Evolutionary conservation across 495 filamentous ascomycete genomes (phyloP), one percentile per base, ranked within the genome.

Genomic region (Neurospora sublineolata): DNA sequence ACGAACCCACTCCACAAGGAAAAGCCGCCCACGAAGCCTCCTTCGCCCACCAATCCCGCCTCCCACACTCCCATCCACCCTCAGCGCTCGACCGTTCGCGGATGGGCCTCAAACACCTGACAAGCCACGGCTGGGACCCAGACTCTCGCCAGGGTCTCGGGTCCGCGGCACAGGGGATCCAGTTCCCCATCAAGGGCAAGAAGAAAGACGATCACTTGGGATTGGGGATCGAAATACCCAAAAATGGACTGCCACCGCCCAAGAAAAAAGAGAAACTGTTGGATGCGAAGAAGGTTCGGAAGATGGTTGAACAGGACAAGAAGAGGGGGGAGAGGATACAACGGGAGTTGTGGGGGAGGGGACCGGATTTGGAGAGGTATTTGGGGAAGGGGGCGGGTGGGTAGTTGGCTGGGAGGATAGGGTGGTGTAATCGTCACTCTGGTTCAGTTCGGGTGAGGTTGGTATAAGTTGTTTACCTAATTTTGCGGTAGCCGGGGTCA

Each of bases 121-220:
- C 89, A 38, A 84, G 88, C 1, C 89, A 93, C 73, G 94, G 94
- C 42, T 98, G 93, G 92, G 92, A 97, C 78, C 93, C 92, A 0
- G 94, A 98, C 80, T 85, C 87, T 41, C 81, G 93, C 30, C 75
- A 82, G 7, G 94, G 94, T 0, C 85, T 98, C 0, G 94, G 94
- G 0, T 85, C 84, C 23, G 73, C 78, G 1, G 89, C 91, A 1
- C 87, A 94, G 77, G 94, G 94, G 3, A 90, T 92, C 37, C 83
- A 87, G 68, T 89, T 87, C 73, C 94, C 94, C 0, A 79, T 97
- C 72, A 94, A 94, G 75, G 81, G 86, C 8, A 88, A 86, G 71
- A 80, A 85, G 42, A 97, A 97, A 80, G 86, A 88, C 72, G 89
- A 94, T 79, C 92, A 86, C 14, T 81, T 90, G 23, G 94, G 93